Percentiles rank a stretch among this genome's conserved stretches.
These are phyloP conservation scores for Gossypium australe DNA, from an alignment of 345 rosid species.

Conservation along the genomic window DNA sequence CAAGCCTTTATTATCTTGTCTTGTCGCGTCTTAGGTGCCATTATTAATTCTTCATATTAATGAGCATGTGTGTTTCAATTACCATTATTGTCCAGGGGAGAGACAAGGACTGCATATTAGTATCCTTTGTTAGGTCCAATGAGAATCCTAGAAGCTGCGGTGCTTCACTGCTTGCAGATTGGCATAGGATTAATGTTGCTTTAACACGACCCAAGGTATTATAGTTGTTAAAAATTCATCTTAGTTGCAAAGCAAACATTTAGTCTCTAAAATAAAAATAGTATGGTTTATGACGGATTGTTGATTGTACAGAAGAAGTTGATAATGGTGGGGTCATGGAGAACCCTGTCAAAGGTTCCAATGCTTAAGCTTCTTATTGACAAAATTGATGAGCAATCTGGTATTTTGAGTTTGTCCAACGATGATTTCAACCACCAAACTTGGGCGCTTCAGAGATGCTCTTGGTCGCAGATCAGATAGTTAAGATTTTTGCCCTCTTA, in stretches of 20 bases:
- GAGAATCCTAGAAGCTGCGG: constrained; percentile 54
- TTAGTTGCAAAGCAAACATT: neutral
- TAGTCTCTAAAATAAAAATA: neutral
- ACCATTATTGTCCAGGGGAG: constrained; percentile 59
- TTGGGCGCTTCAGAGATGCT: constrained; percentile 26
- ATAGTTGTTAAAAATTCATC: neutral
- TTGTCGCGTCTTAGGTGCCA: no score
- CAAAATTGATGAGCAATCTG: constrained; percentile 66
- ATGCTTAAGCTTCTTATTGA: constrained; percentile 73
- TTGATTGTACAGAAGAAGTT: constrained; percentile 59
- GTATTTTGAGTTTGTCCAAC: constrained; percentile 42
- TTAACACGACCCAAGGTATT: constrained; percentile 85
- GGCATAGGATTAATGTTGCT: constrained; percentile 98
- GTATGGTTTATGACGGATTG: neutral
- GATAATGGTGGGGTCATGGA: constrained; percentile 84
- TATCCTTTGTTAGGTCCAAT: constrained; percentile 73
- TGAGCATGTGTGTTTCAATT: neutral
- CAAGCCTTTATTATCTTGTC: neutral
- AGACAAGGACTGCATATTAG: constrained; percentile 87
- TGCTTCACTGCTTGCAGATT: constrained; percentile 83
- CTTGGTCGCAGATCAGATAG: constrained; percentile 18
- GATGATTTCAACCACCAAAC: constrained; percentile 28
- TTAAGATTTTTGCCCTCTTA: neutral
- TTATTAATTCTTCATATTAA: neutral
- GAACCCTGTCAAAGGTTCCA: constrained; percentile 74